A percentile compares a stretch with the other conserved stretches of the same genome.
phyloP scores from a whole-genome alignment of 495 filamentous ascomycete genomes.

The Massariosphaeria phaeospora region DNA sequence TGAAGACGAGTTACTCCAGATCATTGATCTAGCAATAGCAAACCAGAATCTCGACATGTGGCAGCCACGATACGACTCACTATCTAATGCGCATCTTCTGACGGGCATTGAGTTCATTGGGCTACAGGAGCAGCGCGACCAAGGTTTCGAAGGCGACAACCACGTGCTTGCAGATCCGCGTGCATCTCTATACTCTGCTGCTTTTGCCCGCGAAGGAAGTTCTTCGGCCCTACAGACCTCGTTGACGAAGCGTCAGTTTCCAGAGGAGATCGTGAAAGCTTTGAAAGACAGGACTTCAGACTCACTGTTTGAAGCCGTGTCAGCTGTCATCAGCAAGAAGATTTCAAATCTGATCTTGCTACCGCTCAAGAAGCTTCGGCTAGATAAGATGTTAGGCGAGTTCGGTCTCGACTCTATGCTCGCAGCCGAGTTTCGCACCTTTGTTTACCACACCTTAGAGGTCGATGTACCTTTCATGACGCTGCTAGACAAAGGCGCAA shows the following conservation, averaged over 20 bases:
- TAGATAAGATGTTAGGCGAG: neutral
- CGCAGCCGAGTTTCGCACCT: conserved; percentile 6
- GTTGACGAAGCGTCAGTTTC: too few relatives aligned
- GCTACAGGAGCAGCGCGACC: neutral
- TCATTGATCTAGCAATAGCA: neutral
- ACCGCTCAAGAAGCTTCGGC: neutral
- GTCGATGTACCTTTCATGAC: conserved; percentile 9
- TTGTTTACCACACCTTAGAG: neutral
- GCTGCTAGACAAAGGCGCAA: conserved; percentile 1
- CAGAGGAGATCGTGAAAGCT: neutral
- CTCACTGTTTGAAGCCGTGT: neutral
- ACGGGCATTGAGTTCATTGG: conserved; percentile 1
- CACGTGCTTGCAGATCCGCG: neutral
- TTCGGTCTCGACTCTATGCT: conserved; percentile 12
- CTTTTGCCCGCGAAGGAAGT: neutral
- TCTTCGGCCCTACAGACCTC: too few relatives aligned
- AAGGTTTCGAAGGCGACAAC: neutral
- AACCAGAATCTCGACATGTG: neutral
- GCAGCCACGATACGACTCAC: neutral
- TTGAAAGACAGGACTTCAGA: neutral
- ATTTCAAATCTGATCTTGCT: neutral
- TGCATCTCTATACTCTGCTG: neutral
- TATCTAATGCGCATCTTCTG: neutral
- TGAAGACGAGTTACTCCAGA: conserved; percentile 4
- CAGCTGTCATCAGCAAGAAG: neutral